These are phyloP conservation scores for Allantophomopsis cytisporea DNA, from an alignment of 2,329 filamentous ascomycete genomes.

Conservation along the genomic window DNA sequence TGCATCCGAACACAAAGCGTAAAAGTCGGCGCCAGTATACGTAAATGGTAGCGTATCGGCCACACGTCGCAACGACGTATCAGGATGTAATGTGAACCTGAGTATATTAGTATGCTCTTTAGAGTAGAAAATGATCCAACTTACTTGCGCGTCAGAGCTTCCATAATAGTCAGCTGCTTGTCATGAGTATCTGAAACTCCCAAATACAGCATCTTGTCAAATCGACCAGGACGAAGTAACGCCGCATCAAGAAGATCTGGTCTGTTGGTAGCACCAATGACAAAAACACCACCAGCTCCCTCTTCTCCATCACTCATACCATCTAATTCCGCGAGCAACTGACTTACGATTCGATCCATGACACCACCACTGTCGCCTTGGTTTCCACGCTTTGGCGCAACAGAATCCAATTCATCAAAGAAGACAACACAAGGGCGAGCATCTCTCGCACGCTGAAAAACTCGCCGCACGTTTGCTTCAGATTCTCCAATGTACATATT, in stretches of 20 bases:
- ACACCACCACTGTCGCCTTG: conserved; percentile 95
- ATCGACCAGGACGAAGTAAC: conserved; percentile 75
- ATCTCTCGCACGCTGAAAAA: conserved; percentile 78
- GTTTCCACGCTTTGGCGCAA: conserved; percentile 91
- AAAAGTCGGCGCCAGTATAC: conserved; percentile 95
- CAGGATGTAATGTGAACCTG: conserved; percentile 74
- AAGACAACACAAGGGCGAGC: conserved; percentile 83
- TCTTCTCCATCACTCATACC: conserved; percentile 94
- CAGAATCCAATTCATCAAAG: conserved; percentile 86
- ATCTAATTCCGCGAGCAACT: conserved; percentile 87
- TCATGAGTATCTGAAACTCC: conserved; percentile 94
- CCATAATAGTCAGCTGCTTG: conserved; percentile 87
- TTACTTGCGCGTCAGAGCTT: conserved; percentile 87
- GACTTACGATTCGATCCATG: conserved; percentile 95
- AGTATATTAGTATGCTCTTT: conserved; percentile 4
- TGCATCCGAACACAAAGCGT: conserved; percentile 91
- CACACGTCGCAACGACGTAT: conserved; percentile 61
- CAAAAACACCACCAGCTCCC: conserved; percentile 73
- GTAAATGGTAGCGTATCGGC: conserved; percentile 77
- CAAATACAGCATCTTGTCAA: conserved; percentile 97
- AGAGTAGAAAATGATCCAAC: conserved; percentile 20
- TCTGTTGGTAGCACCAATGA: conserved; percentile 91
- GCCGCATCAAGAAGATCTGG: conserved; percentile 89
- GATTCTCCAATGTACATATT: conserved; percentile 97
- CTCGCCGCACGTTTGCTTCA: conserved; percentile 79